Conservation (phyloP, 139 green algal genomes). For the Helicosporidium sp. region DNA sequence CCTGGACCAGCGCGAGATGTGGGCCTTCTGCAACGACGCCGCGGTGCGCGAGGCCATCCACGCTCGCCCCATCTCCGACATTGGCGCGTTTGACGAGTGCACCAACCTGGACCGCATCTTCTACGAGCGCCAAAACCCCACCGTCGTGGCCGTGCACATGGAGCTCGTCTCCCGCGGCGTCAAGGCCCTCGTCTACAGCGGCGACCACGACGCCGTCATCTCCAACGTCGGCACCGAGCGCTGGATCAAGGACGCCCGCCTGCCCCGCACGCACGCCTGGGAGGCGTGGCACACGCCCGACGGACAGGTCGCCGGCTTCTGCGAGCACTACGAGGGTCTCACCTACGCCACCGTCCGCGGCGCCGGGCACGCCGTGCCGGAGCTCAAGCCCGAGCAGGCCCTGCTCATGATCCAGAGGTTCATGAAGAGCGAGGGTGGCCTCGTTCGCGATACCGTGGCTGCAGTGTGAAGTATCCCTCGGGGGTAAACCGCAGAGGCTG, state of each 20-base stretch:
- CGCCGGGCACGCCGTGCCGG: conserved; percentile 59
- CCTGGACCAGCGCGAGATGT: conserved; percentile 7
- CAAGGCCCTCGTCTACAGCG: conserved; percentile 49
- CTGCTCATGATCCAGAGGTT: conserved; percentile 42
- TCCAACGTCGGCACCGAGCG: conserved; percentile 57
- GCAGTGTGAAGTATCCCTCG: too few relatives aligned
- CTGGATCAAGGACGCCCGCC: conserved; percentile 33
- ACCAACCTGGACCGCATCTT: conserved; percentile 1
- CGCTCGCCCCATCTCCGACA: conserved; percentile 7
- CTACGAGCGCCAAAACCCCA: conserved; percentile 31
- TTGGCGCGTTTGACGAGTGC: conserved; percentile 12
- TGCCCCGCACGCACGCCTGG: conserved; percentile 21
- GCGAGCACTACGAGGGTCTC: conserved; percentile 33
- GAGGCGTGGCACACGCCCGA: conserved; percentile 30
- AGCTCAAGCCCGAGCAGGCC: conserved; percentile 41
- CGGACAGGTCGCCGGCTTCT: conserved; percentile 40
- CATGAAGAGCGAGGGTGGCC: too few relatives aligned
- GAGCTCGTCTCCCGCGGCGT: conserved; percentile 20
- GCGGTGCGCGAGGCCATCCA: conserved; percentile 8
- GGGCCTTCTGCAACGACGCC: conserved; percentile 7
- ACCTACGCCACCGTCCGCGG: conserved; percentile 53
- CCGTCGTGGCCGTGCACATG: conserved; percentile 43
- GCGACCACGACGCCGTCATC: conserved; percentile 58
- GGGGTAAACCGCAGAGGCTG: too few relatives aligned
- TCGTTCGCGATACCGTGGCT: too few relatives aligned